Conservation (phyloP, 1,284 basidiomycete species). For the Ceratobasidium sp. region DNA sequence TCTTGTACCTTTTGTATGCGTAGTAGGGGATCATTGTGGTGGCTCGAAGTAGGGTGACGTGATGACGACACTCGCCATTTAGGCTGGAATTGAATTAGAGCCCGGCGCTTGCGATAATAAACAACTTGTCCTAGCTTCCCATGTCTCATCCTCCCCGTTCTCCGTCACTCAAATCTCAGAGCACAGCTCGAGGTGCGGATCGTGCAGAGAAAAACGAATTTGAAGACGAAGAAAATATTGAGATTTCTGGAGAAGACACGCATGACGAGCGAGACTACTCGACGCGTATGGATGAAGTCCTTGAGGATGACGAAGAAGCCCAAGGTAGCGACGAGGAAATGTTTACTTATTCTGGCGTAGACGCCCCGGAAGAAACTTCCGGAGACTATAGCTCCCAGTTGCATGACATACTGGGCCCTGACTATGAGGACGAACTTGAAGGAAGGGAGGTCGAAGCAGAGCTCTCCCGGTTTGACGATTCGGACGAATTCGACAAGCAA, state of each 20-base stretch:
- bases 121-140: constrained; percentile 4
- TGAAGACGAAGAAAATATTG: constrained; percentile 5
- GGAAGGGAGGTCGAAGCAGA: constrained; percentile 55
- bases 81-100: background rate
- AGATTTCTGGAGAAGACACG: background rate
- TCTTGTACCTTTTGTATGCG: constrained; percentile 38
- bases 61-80: background rate
- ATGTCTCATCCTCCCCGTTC: constrained; percentile 11
- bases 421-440: constrained; percentile 56
- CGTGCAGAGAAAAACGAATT: background rate
- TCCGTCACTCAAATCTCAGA: constrained; percentile 14
- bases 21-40: constrained; percentile 38
- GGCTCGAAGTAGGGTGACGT: background rate
- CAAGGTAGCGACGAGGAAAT: constrained; percentile 63
- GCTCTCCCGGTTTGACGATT: constrained; percentile 49
- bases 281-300: constrained; percentile 73
- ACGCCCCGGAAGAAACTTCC: constrained; percentile 54
- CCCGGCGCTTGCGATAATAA: background rate
- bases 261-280: constrained; percentile 60
- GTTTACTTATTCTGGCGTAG: constrained; percentile 75
- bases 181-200: constrained; percentile 10
- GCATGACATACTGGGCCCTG: constrained; percentile 73
- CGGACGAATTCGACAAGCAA: constrained; percentile 47
- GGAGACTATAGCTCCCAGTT: constrained; percentile 68
- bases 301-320: constrained; percentile 60